Evolutionary conservation across 148 eudicot species (phyloP).

Genomic region (Vaccinium macrocarpon): DNA sequence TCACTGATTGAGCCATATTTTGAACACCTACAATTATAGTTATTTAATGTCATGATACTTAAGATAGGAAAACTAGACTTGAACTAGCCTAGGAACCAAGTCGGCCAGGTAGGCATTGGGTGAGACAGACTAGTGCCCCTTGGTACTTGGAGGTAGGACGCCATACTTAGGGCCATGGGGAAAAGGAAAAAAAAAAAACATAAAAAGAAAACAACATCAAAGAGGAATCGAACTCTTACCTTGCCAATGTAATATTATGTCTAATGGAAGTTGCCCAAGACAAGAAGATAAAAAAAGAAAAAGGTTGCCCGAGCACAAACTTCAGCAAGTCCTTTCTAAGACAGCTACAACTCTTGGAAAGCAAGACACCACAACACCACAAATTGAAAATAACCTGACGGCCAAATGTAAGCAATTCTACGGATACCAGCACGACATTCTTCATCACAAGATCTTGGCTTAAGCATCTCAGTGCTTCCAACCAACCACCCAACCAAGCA

Average conservation of each 20-base stretch:
- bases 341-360: not conserved
- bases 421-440: not conserved
- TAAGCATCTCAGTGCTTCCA: not conserved
- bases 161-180: not conserved
- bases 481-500: not conserved
- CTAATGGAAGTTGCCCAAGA: not conserved
- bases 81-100: not conserved
- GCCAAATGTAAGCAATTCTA: constrained; percentile 3
- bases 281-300: too few relatives aligned
- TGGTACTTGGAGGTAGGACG: not conserved
- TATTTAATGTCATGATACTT: not conserved
- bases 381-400: not conserved
- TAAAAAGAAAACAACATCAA: not conserved
- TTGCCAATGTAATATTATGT: not conserved
- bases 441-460: not conserved
- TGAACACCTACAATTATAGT: not conserved
- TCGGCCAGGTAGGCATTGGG: not conserved
- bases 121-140: not conserved
- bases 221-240: not conserved
- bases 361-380: not conserved
- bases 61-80: not conserved
- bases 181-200: not conserved
- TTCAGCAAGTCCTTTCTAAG: not conserved
- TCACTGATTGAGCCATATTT: not conserved
- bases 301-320: not conserved